Evolutionary conservation across 306 rosid species (phyloP), one percentile per base, ranked within the genome.

Genomic region (Vigna radiata): DNA sequence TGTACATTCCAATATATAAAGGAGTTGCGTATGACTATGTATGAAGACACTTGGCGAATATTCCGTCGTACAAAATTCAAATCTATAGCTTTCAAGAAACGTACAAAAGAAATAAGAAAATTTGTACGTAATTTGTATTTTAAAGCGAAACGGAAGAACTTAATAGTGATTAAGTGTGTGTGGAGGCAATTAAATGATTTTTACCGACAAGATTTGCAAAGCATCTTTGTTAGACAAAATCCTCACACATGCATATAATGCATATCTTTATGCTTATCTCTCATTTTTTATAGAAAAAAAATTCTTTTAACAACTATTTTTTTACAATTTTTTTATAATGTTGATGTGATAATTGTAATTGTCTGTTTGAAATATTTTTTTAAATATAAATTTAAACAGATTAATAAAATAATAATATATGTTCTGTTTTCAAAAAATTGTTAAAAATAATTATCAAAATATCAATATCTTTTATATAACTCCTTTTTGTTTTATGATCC

Each of bases 191-290:
- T 64, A 44, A 29, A 50, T 72, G 39, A 7, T 37, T 55, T 71
- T 72, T 37, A 16, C 71, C 79, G 85, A 84, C 75, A 80, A 72
- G 19, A 65, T 80, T 84, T 60, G 31, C 12, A 43, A 39, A 12
- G 23, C 65, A 84, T 72, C 68, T 80, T 77, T 62, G 37, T 66
- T 49, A 63, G 78, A 76, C 60, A 58, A 78, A 68, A 70, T 52
- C 31, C 33, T 56, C 61, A 13, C 47, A 47, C 29, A 19, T 5
- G 2, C 25, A 23, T 23, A 23, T 7, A 37, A 6, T 39, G 3
- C 12, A 41, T 9, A 41, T 8, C 3, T 9, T 4, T 61, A 17
- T 68, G 33, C 73, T 33, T n/a, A 7, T 10, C 48, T 46, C 5
- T 19, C 39, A n/a, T 54, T 21, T n/a, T n/a, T n/a, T n/a, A n/a